These are phyloP conservation scores for Solanum hybrid DNA, from an alignment of 305 asterid species.

Conservation along the genomic window DNA sequence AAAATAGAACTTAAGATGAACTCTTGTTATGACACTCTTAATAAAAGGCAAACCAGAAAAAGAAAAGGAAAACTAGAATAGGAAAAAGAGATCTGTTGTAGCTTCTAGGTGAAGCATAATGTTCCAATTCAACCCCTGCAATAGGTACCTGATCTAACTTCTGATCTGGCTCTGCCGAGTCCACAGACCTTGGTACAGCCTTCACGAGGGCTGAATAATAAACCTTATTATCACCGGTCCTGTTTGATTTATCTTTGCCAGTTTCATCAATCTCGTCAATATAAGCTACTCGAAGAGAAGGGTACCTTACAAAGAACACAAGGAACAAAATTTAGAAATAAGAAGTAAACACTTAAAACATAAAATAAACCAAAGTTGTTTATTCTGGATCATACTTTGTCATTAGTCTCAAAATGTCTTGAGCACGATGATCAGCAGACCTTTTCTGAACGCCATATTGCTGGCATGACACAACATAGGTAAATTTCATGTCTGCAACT, in stretches of 20 bases:
- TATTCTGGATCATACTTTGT: constrained; percentile 47
- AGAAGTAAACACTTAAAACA: constrained; percentile 3
- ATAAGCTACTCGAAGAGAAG: constrained; percentile 93
- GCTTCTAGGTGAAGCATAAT: not conserved
- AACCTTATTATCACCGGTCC: constrained; percentile 68
- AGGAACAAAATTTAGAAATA: constrained; percentile 7
- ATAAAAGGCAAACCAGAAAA: not conserved
- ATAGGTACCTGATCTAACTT: constrained; percentile 78
- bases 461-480: constrained; percentile 95
- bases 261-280: constrained; percentile 89
- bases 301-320: constrained; percentile 64
- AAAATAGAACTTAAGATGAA: not conserved
- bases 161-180: constrained; percentile 83
- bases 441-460: constrained; percentile 84
- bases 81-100: not conserved
- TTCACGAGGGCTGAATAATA: constrained; percentile 93
- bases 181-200: constrained; percentile 91
- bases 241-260: constrained; percentile 46
- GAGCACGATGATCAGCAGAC: constrained; percentile 74
- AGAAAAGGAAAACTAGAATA: not conserved
- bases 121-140: not conserved
- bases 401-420: constrained; percentile 90
- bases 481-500: constrained; percentile 91
- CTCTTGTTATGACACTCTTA: not conserved
- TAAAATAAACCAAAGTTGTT: constrained; percentile 2